Evolutionary conservation across 1,284 basidiomycete genomes (phyloP), one percentile per base, ranked within the genome.

Genomic region (Coniferiporia sulphurascens): DNA sequence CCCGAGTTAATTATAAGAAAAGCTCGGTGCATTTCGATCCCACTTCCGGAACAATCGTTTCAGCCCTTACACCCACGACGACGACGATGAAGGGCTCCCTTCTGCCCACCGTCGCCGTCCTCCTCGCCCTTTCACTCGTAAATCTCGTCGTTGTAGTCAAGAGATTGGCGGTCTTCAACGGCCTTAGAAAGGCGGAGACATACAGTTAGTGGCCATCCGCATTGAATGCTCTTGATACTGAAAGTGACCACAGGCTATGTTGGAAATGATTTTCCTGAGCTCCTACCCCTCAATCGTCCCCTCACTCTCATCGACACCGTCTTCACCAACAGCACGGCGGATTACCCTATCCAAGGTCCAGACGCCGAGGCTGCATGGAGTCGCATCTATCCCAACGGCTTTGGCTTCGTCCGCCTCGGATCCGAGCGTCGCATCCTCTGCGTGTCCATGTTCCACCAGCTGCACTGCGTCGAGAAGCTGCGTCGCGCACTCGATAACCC

Each of bases 391-490:
- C 56, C 56, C 4, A 36, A 62, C 27, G 61, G 63, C 5, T 55
- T 55, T 22, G 63, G 61, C 15, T 64, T 62, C 55, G 63, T 64
- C 17, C 49, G 63, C 54, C 52, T 64, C 22, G 63, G 63, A 19
- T 10, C 51, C 17, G 57, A 59, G 17, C 44, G 55, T 7, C 63
- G 61, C 44, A 59, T 64, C 38, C 56, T 62, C 38, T 59, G 59
- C 41, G 51, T 59, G 32, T 62, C 69, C n/a, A 71, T 72, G 68
- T 72, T 70, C 63, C 71, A 74, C 64, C 63, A 72, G 62, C 56
- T 73, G 15, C 73, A 72, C 52, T 74, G 73, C 58, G 58, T 73
- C 22, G 65, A 66, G 45, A 66, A 66, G 58, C 61, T 72, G 45
- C 68, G 67, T 38, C 56, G 57, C 8, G 69, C 66, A 17, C 60